Conservation (phyloP, 2,329 filamentous ascomycete species). For the Rhinocladiella similis region DNA sequence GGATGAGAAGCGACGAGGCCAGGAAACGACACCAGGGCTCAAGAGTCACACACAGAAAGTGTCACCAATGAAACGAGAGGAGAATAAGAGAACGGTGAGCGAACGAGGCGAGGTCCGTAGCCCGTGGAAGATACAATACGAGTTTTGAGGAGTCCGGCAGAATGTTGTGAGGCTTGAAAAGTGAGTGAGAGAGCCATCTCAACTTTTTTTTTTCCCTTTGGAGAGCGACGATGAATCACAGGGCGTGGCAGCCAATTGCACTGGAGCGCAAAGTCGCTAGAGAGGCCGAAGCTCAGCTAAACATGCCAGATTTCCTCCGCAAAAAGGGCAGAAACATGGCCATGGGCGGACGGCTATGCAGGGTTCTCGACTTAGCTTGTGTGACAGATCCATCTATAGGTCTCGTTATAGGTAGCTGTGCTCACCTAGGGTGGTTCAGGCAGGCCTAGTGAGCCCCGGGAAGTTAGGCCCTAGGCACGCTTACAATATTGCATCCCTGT, state of each 20-base stretch:
- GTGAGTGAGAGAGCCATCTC: background rate
- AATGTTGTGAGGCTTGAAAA: background rate
- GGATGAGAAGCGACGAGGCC: background rate
- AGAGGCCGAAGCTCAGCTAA: too few relatives aligned
- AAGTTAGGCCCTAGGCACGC: too few relatives aligned
- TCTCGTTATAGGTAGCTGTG: too few relatives aligned
- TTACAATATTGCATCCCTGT: too few relatives aligned
- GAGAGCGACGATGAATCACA: background rate
- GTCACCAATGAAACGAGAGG: slow-evolving; percentile 15
- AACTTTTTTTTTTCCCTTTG: background rate
- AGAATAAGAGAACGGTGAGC: slow-evolving; percentile 7
- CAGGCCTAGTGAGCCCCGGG: too few relatives aligned
- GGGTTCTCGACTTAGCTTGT: background rate
- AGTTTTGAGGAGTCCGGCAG: background rate
- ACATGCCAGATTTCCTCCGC: too few relatives aligned
- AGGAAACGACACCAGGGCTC: slow-evolving; percentile 5
- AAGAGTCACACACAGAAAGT: slow-evolving; percentile 13
- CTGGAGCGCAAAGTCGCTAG: too few relatives aligned
- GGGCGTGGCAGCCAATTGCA: background rate
- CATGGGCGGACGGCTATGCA: background rate
- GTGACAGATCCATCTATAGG: too few relatives aligned
- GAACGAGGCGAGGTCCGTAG: background rate
- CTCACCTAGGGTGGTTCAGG: too few relatives aligned
- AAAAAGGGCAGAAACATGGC: background rate
- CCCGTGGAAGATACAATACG: too few relatives aligned